These are phyloP conservation scores for Eragrostis curvula DNA, from an alignment of 176 grass and related monocot genomes.

Conservation along the genomic window DNA sequence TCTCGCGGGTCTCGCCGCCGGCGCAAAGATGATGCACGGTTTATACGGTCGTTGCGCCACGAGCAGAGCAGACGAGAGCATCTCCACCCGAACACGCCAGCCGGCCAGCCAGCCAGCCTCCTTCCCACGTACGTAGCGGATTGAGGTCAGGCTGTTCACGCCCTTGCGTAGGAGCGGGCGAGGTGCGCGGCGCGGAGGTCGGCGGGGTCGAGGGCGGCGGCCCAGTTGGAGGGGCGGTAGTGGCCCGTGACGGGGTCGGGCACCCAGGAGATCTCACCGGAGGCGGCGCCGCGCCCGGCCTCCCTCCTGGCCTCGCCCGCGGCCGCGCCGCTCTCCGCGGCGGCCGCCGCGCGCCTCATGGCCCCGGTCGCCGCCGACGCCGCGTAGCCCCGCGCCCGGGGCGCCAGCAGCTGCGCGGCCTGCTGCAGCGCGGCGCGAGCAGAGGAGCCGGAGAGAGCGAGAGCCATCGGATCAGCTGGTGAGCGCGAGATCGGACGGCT, in stretches of 20 bases:
- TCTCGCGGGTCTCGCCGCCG: no score
- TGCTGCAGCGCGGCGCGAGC: constrained; percentile 24
- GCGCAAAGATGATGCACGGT: no score
- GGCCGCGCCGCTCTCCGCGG: constrained; percentile 22
- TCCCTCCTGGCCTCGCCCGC: constrained; percentile 46
- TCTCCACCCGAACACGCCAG: no score
- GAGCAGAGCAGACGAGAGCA: no score
- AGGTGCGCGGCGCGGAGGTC: constrained; percentile 73
- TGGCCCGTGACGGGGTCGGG: constrained; percentile 77
- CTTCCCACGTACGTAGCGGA: no score
- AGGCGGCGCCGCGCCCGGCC: constrained; percentile 10
- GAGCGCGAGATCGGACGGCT: neutral
- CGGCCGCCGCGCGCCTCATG: constrained; percentile 37
- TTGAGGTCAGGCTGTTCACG: no score
- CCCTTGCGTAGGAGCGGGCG: constrained; percentile 39
- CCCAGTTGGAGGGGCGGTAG: constrained; percentile 64
- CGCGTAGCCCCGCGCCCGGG: constrained; percentile 51
- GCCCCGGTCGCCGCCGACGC: constrained; percentile 43
- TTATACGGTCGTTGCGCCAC: no score
- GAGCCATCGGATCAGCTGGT: constrained; percentile 50
- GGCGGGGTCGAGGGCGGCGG: constrained; percentile 52
- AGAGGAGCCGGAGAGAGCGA: constrained; percentile 48
- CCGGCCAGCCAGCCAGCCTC: no score
- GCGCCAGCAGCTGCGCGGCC: constrained; percentile 22
- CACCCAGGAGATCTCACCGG: constrained; percentile 52